These are phyloP conservation scores for Heteromeles arbutifolia DNA, from an alignment of 306 rosid species.

Conservation along the genomic window DNA sequence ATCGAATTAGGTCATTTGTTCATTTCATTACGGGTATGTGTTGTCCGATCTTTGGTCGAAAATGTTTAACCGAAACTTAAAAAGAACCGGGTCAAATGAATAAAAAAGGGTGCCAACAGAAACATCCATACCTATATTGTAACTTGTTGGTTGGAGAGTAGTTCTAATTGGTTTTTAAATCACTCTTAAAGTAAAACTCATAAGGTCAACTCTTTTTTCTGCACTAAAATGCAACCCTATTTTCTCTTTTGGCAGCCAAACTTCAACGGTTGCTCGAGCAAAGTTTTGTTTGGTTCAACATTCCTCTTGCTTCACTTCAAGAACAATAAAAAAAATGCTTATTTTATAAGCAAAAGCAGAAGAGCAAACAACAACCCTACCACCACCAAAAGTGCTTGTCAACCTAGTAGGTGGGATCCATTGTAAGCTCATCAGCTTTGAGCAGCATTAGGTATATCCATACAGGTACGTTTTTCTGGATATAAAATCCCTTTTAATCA, in stretches of 20 bases:
- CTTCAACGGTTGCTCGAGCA: slow-evolving; percentile 42
- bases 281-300: slow-evolving; percentile 19
- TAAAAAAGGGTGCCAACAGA: neutral
- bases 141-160: neutral
- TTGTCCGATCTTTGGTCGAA: neutral
- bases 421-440: neutral
- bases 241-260: slow-evolving; percentile 46
- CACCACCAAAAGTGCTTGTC: slow-evolving; percentile 27
- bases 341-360: slow-evolving; percentile 19
- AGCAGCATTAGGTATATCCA: neutral
- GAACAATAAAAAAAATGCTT: neutral
- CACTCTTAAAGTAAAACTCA: neutral
- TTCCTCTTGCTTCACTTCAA: slow-evolving; percentile 12
- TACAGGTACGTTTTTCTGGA: slow-evolving; percentile 4
- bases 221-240: neutral
- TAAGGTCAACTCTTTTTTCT: neutral
- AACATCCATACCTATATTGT: neutral
- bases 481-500: neutral
- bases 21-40: neutral
- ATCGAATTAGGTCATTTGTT: neutral
- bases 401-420: neutral
- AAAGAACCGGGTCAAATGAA: neutral
- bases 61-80: neutral
- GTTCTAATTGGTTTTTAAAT: neutral
- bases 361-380: slow-evolving; percentile 37